These are phyloP conservation scores for Panicum virgatum DNA, from an alignment of 202 grass and related monocot species.

Conservation along the genomic window DNA sequence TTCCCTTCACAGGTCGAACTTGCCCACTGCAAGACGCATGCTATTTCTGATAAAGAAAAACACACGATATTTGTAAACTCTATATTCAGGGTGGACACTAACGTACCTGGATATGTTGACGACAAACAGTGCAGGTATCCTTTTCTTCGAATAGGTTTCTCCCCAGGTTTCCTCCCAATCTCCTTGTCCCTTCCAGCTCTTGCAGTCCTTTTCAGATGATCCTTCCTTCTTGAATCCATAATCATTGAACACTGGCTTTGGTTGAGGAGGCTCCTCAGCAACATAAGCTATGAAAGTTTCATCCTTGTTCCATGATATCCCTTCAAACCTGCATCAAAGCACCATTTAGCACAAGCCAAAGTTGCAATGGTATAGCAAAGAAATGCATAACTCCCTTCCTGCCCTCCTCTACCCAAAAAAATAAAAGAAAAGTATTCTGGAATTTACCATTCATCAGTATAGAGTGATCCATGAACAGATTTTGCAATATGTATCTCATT, in stretches of 20 bases:
- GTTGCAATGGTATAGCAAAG: not conserved
- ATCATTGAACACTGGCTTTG: conserved; percentile 78
- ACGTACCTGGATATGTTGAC: conserved; percentile 69
- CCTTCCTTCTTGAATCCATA: conserved; percentile 70
- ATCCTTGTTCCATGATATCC: conserved; percentile 94
- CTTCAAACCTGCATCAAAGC: conserved; percentile 77
- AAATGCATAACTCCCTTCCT: not conserved
- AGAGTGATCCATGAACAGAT: conserved; percentile 84
- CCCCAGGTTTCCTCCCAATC: conserved; percentile 94
- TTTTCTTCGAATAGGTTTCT: conserved; percentile 93
- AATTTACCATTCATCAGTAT: conserved; percentile 75
- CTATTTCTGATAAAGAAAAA: conserved; percentile 30
- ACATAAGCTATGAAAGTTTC: conserved; percentile 84
- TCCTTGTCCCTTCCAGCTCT: conserved; percentile 91
- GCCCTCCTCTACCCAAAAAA: not conserved
- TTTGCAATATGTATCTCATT: conserved; percentile 78
- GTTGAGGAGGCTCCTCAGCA: conserved; percentile 79
- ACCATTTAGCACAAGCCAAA: not conserved
- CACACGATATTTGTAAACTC: conserved; percentile 13
- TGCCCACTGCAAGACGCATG: conserved; percentile 59
- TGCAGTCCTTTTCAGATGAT: conserved; percentile 69
- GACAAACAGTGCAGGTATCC: conserved; percentile 77
- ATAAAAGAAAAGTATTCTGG: not conserved
- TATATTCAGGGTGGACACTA: conserved; percentile 18
- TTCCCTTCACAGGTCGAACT: conserved; percentile 69